These are phyloP conservation scores for Asclepias syriaca DNA, from an alignment of 257 asterid species.

Conservation along the genomic window DNA sequence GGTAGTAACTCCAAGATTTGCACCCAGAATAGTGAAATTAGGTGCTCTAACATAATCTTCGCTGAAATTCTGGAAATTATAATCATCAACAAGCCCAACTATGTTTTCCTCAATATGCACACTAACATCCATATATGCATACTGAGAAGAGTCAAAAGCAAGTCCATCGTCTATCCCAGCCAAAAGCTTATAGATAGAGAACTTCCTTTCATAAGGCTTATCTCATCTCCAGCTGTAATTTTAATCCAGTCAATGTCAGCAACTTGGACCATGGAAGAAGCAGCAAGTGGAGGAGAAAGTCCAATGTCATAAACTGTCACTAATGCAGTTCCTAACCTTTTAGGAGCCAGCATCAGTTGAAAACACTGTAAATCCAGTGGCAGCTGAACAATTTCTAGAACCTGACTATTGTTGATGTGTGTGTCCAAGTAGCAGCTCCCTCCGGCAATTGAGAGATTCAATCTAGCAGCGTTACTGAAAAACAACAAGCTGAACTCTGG, in stretches of 20 bases:
- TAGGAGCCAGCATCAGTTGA: conserved; percentile 73
- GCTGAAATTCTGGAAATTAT: conserved; percentile 23
- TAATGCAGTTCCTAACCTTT: conserved; percentile 62
- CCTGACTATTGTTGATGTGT: conserved; percentile 52
- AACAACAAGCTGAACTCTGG: conserved; percentile 70
- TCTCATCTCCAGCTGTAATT: conserved; percentile 51
- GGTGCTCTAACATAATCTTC: conserved; percentile 41
- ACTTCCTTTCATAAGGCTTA: conserved; percentile 71
- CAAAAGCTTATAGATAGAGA: conserved; percentile 39
- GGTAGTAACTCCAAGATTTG: conserved; percentile 62
- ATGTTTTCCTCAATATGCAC: conserved; percentile 61
- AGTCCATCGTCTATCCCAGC: conserved; percentile 67
- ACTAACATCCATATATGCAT: conserved; percentile 53
- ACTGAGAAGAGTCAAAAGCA: conserved; percentile 68
- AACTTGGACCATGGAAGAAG: conserved; percentile 69
- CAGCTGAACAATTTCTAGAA: conserved; percentile 46
- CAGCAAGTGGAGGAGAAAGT: conserved; percentile 66
- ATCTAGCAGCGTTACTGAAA: conserved; percentile 58
- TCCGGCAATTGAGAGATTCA: conserved; percentile 73
- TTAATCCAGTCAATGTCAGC: conserved; percentile 88
- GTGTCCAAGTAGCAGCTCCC: conserved; percentile 74
- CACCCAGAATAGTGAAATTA: conserved; percentile 52
- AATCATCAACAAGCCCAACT: conserved; percentile 46
- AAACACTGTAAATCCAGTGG: conserved; percentile 44
- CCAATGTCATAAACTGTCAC: conserved; percentile 75